Base-by-base conservation (phyloP, 768 basidiomycete species). In the Boletus pseudo-olivaceus region DNA sequence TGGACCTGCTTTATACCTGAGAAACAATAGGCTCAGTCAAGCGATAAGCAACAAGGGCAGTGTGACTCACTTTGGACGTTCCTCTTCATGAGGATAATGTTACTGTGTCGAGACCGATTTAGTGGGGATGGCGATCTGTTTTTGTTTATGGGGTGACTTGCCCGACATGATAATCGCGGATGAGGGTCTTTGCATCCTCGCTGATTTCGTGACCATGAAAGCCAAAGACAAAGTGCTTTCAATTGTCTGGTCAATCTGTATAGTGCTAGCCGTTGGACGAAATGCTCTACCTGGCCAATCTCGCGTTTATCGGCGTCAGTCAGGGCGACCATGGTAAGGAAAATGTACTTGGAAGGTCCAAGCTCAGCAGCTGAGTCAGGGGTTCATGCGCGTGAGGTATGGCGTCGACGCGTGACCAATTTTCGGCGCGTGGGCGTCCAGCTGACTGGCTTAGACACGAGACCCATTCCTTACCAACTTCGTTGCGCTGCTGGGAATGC, bases 191-290 rank as follows among this genome's bases (percentile, higher is more conserved):
- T 56, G 82, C 77, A 53, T 86, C 75, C 29, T 78, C 72, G 55
- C 71, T 80, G 33, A 78, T 68, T 47, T 79, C 71, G 35, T 77
- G 68, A 4, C 85, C 85, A 62, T 84, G 82, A 65, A 87, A 88
- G 17, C 87, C 87, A 56, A 85, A 73, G 14, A 89, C 82, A 60
- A 89, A 87, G 64, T 87, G 86, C 84, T 87, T 56, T n/a, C 41
- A 27, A 20, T 44, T 23, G 20, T 15, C n/a, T 10, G 23, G 35
- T 55, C 33, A 43, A 20, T 30, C n/a, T 14, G 29, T 19, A 30
- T 7, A 10, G 34, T n/a, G 32, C 11, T n/a, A n/a, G 10, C 17
- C 12, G n/a, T 1, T 1, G 5, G 49, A 53, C 4, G 3, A 43
- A 50, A 5, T 2, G 0, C 10, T 26, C 7, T 63, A 76, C 78